Evolutionary conservation across 192 early-diverging fungal genomes (phyloP), one percentile per base, ranked within the genome.

Genomic region (Haplosporangium gracile): DNA sequence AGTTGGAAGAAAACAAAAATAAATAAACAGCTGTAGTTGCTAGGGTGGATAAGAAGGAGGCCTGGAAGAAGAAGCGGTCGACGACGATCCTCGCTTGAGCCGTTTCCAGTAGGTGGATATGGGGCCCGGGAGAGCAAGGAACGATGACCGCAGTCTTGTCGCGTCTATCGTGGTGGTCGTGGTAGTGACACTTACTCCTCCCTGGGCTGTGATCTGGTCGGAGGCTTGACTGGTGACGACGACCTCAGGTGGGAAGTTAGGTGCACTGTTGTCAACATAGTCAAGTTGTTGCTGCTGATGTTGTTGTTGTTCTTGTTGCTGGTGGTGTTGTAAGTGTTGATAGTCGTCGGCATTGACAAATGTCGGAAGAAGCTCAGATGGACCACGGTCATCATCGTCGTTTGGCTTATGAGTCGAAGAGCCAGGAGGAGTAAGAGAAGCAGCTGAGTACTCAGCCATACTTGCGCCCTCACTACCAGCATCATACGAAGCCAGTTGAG

Each of bases 31-130:
- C 60, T 15, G 60, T 65, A 34, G 60, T 65, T 65, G 60, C 60
- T 65, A 65, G 60, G 60, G 60, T 32, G 60, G 29, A 29, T 32
- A 32, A 65, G 60, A 32, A 32, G 60, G 60, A 32, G 60, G 60
- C 60, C 10, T 65, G 7, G 60, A 65, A 15, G 60, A 65, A 65
- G 60, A 32, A 63, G 60, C 26, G 3, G 60, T 32, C n/a, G 60
- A 65, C 11, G 60, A 65, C 1, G 60, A 32, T 32, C 60, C 60
- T 32, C 60, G 60, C 60, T 65, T 65, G 10, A 65, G 26, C 15
- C 60, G 60, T 65, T 65, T 65, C 60, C 60, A 65, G 60, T 65
- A 65, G 29, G 26, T 65, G 29, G 60, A 65, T 65, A 65, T 65
- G 11, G 60, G 60, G 0, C 60, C 26, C n/a, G 60, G 60, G 29